Base-by-base conservation (phyloP, 2,329 filamentous ascomycete genomes). In the Fusarium albosuccineum region DNA sequence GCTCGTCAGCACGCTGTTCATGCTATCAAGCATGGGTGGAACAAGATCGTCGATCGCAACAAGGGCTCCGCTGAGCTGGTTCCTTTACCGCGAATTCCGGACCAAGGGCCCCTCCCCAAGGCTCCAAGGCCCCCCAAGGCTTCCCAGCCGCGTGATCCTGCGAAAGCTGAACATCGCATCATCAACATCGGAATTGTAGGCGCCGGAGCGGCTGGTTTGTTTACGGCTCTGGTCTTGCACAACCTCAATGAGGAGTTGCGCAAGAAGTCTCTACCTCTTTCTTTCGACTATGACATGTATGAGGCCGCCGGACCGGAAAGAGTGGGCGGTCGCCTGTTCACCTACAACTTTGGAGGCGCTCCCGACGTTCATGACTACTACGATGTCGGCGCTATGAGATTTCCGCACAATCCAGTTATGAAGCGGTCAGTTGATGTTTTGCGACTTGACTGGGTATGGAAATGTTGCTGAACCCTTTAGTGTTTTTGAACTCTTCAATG, bases 381-480 rank as follows among this genome's bases (percentile, higher is more conserved):
- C 16, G 58, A 66, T 2, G 49, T 68, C 4, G 66, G 66, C 1
- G 62, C 66, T 1, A 55, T 68, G 66, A 26, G 62, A 27, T 66
- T 66, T 2, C 65, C 65, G 1, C 37, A 67, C 4, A 67, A 67
- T 5, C 27, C 30, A 0, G 48, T 67, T 2, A 67, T 67, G 65
- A 57, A 51, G 14, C 17, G 64, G 62, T 62, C 41, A 22, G 22
- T 22, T 22, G 3, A 22, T 1, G 4, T 22, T 22, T 5, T 22
- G 22, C 4, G 4, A 22, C 17, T 22, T 22, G 22, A 5, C 3
- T 22, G 22, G 22, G 5, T 22, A 22, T 22, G 4, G 4, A 4
- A 22, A 4, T 22, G 17, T 22, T 22, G 17, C 17, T 22, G 17
- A 22, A 22, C 1, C 22, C 4, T 5, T 22, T 22, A 22, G 22